phyloP scores from a whole-genome alignment of 805 yeast genomes.

The Danielozyma ontarioensis region DNA sequence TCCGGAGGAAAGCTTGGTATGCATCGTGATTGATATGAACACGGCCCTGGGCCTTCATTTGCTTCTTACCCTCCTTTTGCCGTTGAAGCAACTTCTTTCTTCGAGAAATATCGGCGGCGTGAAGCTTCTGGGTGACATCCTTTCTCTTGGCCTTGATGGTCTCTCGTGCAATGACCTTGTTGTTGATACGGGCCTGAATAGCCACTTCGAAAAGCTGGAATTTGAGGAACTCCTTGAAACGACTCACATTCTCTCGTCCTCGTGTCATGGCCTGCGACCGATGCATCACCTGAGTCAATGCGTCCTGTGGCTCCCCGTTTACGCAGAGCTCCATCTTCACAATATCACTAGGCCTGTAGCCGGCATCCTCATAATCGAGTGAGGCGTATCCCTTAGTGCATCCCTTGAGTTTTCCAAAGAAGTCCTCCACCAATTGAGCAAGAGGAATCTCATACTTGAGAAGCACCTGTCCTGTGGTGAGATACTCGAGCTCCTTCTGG shows the following conservation, averaged over 20 bases:
- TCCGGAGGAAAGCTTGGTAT: constrained; percentile 74
- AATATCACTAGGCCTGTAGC: constrained; percentile 73
- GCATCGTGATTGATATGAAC: constrained; percentile 80
- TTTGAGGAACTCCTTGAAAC: constrained; percentile 72
- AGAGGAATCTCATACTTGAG: constrained; percentile 79
- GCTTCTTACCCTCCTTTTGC: constrained; percentile 92
- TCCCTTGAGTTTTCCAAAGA: constrained; percentile 89
- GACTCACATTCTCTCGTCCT: constrained; percentile 78
- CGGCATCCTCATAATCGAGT: constrained; percentile 90
- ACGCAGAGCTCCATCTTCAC: constrained; percentile 86
- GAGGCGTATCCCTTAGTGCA: constrained; percentile 91
- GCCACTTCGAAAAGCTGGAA: constrained; percentile 89
- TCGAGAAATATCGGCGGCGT: constrained; percentile 89
- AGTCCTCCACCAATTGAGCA: constrained; percentile 89
- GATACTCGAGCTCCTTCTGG: constrained; percentile 72
- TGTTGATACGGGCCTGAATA: constrained; percentile 82
- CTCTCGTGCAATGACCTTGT: constrained; percentile 80
- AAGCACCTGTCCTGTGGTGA: constrained; percentile 76
- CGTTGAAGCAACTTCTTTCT: constrained; percentile 80
- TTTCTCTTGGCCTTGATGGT: constrained; percentile 87
- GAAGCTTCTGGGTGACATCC: constrained; percentile 90
- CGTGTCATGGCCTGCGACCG: constrained; percentile 62
- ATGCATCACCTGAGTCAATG: constrained; percentile 88
- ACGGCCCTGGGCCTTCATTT: constrained; percentile 72
- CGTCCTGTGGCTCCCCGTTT: constrained; percentile 87